Conservation (phyloP, 441 rosid genomes). For the Francoa sonchifolia region DNA sequence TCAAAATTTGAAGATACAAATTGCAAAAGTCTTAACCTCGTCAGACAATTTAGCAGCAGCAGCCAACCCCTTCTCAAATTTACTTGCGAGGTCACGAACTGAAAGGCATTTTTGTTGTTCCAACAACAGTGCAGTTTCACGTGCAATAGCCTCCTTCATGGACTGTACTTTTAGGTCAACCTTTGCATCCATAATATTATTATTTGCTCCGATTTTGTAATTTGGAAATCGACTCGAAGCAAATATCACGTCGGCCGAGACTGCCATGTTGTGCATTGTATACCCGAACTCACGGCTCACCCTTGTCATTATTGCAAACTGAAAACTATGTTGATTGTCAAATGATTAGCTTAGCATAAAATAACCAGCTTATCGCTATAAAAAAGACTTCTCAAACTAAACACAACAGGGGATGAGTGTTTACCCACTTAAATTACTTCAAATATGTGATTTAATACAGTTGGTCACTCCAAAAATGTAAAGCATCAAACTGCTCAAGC, state of each 20-base stretch:
- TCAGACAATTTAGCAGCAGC: conserved; percentile 90
- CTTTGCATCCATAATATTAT: conserved; percentile 59
- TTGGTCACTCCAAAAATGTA: no score
- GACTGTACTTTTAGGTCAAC: conserved; percentile 60
- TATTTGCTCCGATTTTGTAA: conserved; percentile 64
- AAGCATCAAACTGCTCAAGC: no score
- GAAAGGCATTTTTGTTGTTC: conserved; percentile 93
- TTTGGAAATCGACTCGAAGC: conserved; percentile 76
- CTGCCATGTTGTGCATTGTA: conserved; percentile 51
- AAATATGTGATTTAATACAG: no score
- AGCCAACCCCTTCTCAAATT: conserved; percentile 87
- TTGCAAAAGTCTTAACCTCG: no score
- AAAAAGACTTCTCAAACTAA: no score
- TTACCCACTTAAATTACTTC: no score
- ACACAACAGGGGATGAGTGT: no score
- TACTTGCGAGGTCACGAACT: conserved; percentile 91
- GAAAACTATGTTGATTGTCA: no score
- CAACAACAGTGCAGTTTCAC: conserved; percentile 71
- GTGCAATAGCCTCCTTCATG: conserved; percentile 86
- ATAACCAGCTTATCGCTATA: no score
- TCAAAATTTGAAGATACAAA: no score
- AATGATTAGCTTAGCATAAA: no score
- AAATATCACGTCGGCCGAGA: conserved; percentile 78
- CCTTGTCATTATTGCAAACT: conserved; percentile 52
- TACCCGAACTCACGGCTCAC: conserved; percentile 52